Evolutionary conservation across 441 rosid species (phyloP), one percentile per base, ranked within the genome.

Genomic region (Aquilaria agallochum): DNA sequence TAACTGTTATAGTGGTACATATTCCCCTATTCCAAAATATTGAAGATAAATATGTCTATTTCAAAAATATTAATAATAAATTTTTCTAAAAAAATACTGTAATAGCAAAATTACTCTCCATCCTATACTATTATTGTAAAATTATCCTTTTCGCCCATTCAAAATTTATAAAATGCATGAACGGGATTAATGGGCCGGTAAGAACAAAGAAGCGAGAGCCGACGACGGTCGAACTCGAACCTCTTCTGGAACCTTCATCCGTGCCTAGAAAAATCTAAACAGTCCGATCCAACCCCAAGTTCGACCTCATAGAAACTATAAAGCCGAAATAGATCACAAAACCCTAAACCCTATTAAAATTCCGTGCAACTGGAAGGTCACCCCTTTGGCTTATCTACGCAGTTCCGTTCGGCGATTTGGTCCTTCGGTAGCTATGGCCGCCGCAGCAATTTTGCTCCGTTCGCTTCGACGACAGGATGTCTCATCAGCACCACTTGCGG

Each of bases 401-500:
- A 64, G 50, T 44, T 56, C 31, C 8, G 42, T 30, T 27, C 56
- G 27, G 5, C 0, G 9, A 36, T 36, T 36, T 36, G 42, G 42
- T 36, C 42, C 42, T 36, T 8, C 2, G 42, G 42, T 36, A 9
- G 11, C 53, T 54, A 86, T 90, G 98, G 96, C 97, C 51, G 55
- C 96, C 14, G 80, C 82, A 0, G 80, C 83, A 0, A 84, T 84
- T 68, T 76, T 93, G 42, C 77, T 93, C 48, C 97, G 95, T 50
- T 76, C 90, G 2, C 13, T 90, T 10, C 77, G 95, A 31, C 93
- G 97, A 50, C 95, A 92, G 9, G 97, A 90, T 12, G 70, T 81
- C 44, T 81, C 84, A 9, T 72, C 85, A 44, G 66, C 85, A 11
- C 78, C 97, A 27, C 62, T 87, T 13, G 76, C 92, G 2, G 90